phyloP scores from a whole-genome alignment of 345 rosid genomes.

The Zanthoxylum bungeanum region DNA sequence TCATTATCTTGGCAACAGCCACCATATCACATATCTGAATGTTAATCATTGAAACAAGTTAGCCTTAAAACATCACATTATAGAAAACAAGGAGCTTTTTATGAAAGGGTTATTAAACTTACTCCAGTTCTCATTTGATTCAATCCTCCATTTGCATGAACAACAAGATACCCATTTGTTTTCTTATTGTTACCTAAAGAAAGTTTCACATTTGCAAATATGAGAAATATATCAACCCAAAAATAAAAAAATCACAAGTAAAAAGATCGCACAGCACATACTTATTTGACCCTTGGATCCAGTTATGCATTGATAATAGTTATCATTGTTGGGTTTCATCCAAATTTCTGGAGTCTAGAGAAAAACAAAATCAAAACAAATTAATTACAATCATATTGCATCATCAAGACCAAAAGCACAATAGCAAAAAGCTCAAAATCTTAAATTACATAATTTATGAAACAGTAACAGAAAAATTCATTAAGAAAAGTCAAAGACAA shows the following conservation, averaged over 20 bases:
- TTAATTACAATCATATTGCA: not conserved
- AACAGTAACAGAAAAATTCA: not conserved
- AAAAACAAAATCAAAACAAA: not conserved
- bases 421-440: not conserved
- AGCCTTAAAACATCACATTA: not conserved
- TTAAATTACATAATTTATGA: too few species aligned
- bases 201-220: not conserved
- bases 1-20: constrained; percentile 91
- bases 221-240: not conserved
- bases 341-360: constrained; percentile 79
- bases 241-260: too few species aligned
- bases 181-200: constrained; percentile 32
- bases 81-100: not conserved
- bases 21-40: constrained; percentile 98
- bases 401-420: not conserved
- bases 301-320: constrained; percentile 56
- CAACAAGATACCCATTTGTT: constrained; percentile 83
- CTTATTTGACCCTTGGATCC: constrained; percentile 56
- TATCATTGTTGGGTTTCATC: constrained; percentile 79
- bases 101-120: constrained; percentile 24
- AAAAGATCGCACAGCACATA: constrained; percentile 23
- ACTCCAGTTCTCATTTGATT: constrained; percentile 99
- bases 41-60: constrained; percentile 12
- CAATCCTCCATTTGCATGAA: constrained; percentile 96
- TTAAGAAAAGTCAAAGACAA: constrained; percentile 10